These are phyloP conservation scores for Suillus variegatus DNA, from an alignment of 768 basidiomycete species.

Conservation along the genomic window DNA sequence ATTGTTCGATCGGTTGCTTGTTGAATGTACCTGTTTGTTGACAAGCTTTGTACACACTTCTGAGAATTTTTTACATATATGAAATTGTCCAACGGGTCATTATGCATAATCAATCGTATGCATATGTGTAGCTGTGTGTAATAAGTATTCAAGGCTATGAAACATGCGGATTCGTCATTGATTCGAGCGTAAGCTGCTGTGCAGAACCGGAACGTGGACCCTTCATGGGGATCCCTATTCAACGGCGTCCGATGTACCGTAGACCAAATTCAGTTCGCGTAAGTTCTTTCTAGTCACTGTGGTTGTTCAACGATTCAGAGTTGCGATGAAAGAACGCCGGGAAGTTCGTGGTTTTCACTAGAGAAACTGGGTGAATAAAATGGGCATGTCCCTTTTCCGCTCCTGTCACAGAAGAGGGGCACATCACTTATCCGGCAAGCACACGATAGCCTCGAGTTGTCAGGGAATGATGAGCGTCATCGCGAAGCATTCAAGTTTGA, in stretches of 20 bases:
- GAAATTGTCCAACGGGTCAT: not conserved
- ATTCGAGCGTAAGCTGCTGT: not conserved
- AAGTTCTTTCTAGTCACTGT: not conserved
- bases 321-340: not conserved
- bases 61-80: not conserved
- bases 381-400: not conserved
- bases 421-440: not conserved
- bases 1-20: slow-evolving; percentile 11
- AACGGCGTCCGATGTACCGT: not conserved
- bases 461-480: not conserved
- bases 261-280: not conserved
- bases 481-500: not conserved
- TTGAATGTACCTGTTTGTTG: slow-evolving; percentile 21
- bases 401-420: not conserved
- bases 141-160: not conserved
- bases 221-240: not conserved
- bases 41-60: slow-evolving; percentile 27
- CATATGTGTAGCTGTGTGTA: not conserved
- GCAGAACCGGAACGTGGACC: not conserved
- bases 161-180: not conserved
- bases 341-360: not conserved
- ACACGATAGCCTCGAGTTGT: not conserved
- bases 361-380: not conserved
- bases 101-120: not conserved
- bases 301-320: not conserved